Base-by-base conservation (phyloP, 768 basidiomycete genomes). In the Russula emetica region DNA sequence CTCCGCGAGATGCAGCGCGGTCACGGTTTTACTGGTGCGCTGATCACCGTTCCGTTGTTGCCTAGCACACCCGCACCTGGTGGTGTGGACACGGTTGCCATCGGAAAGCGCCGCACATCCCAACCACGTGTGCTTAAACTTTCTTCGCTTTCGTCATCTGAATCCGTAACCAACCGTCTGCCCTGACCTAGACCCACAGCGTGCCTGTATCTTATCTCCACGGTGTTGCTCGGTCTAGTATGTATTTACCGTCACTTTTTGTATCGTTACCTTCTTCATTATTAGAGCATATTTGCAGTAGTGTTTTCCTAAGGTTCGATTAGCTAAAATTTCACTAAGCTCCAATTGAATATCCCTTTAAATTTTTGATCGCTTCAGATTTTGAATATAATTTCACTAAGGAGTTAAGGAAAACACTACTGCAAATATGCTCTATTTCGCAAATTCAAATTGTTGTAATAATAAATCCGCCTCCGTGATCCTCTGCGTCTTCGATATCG, bases 1-100 rank as follows among this genome's bases (percentile, higher is more conserved):
- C 72, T 86, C 62, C 71, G 75, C 13, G 88, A 88, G 70, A 70
- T 85, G 67, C 81, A 81, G 62, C 65, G 69, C 61, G 69, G 62
- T 18, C 65, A 69, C 60, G 69, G 63, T 22, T 61, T 60, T n/a
- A 26, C 34, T n/a, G 45, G 50, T 36, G 42, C 61, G 13, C 51
- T 61, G 13, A 45, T 52, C 38, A 44, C 38, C 20, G 32, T n/a
- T 36, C 45, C 45, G 45, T 40, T 40, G 16, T 56, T 49, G 2
- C n/a, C 58, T 20, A 32, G 53, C 50, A 40, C 26, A 45, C 38
- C 55, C 32, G 14, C 40, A 10, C 28, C n/a, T n/a, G n/a, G n/a
- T n/a, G 42, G 66, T 40, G 38, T 36, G 26, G 28, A 55, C 30
- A 22, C 30, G 13, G n/a, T 26, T 8, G 28, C 30, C 18, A n/a